phyloP scores from a whole-genome alignment of 2,329 filamentous ascomycete genomes.

The Metarhizium humberi region DNA sequence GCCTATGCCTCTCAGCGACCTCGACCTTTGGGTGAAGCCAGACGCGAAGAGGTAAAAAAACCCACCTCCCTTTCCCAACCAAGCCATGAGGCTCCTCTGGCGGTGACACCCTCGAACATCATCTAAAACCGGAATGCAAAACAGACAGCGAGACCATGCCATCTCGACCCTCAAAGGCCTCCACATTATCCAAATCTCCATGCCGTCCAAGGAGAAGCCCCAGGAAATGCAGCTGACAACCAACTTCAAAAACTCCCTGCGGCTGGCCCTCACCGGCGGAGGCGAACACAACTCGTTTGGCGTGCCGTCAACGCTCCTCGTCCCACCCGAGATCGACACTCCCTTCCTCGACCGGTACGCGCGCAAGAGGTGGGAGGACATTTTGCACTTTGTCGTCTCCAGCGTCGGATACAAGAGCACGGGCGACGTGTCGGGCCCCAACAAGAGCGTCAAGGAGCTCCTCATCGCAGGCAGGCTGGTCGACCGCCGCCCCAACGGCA shows the following conservation, averaged over 20 bases:
- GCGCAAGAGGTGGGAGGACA: slow-evolving; percentile 86
- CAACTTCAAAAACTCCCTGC: slow-evolving; percentile 76
- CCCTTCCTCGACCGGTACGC: slow-evolving; percentile 77
- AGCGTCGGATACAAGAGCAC: slow-evolving; percentile 49
- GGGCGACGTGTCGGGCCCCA: slow-evolving; percentile 44
- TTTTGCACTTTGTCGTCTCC: slow-evolving; percentile 89
- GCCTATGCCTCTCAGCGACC: slow-evolving; percentile 67
- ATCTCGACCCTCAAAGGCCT: slow-evolving; percentile 72
- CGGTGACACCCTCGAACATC: no score
- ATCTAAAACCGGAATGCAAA: background rate
- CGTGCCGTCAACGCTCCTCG: slow-evolving; percentile 61
- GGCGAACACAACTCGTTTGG: slow-evolving; percentile 85
- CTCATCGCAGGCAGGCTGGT: slow-evolving; percentile 76
- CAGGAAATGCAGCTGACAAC: slow-evolving; percentile 68
- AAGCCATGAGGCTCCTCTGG: no score
- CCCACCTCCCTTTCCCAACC: background rate
- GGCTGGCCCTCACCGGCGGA: slow-evolving; percentile 78
- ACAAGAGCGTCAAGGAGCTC: slow-evolving; percentile 74
- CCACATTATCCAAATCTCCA: slow-evolving; percentile 70
- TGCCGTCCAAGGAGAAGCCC: slow-evolving; percentile 49
- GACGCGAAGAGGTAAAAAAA: slow-evolving; percentile 32
- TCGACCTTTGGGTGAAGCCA: slow-evolving; percentile 79
- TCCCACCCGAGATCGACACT: slow-evolving; percentile 55
- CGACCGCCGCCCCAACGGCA: slow-evolving; percentile 53
- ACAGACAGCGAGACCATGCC: slow-evolving; percentile 72